A percentile compares a stretch with the other conserved stretches of the same genome.
Evolutionary conservation across 2,329 filamentous ascomycete species (phyloP).

Genomic region (Chaetomiaceae sp.): DNA sequence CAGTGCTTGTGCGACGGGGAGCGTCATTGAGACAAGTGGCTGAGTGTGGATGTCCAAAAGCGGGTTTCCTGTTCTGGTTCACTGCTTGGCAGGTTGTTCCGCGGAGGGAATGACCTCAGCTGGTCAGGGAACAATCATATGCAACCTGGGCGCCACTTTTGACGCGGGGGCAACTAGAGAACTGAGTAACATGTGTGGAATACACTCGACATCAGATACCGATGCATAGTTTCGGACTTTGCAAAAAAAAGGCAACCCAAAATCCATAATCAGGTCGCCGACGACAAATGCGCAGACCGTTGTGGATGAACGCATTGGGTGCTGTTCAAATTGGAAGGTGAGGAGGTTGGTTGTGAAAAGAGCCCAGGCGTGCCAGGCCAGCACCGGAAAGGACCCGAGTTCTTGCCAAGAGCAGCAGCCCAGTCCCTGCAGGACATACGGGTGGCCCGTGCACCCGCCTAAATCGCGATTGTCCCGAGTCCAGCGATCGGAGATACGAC

Average conservation of each 20-base stretch:
- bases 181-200: no score
- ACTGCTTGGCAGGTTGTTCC: background rate
- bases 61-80: background rate
- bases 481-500: background rate
- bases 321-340: no score
- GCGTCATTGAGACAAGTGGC: background rate
- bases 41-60: background rate
- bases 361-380: background rate
- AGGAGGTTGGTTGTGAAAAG: no score
- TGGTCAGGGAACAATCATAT: slow-evolving; percentile 9
- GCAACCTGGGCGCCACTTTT: no score
- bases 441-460: background rate
- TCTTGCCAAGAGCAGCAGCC: background rate
- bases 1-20: background rate
- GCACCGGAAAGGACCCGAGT: background rate
- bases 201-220: no score
- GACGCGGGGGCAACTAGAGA: no score
- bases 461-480: background rate
- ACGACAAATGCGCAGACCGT: no score
- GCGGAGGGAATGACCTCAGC: slow-evolving; percentile 6
- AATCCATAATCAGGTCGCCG: no score
- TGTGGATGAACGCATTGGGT: no score
- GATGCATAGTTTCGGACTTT: no score
- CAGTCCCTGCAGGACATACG: background rate
- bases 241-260: no score